A percentile compares a stretch with the other conserved stretches of the same genome.
These are phyloP conservation scores for Entomortierella chlamydospora DNA, from an alignment of 192 early-diverging fungal genomes.

Conservation along the genomic window DNA sequence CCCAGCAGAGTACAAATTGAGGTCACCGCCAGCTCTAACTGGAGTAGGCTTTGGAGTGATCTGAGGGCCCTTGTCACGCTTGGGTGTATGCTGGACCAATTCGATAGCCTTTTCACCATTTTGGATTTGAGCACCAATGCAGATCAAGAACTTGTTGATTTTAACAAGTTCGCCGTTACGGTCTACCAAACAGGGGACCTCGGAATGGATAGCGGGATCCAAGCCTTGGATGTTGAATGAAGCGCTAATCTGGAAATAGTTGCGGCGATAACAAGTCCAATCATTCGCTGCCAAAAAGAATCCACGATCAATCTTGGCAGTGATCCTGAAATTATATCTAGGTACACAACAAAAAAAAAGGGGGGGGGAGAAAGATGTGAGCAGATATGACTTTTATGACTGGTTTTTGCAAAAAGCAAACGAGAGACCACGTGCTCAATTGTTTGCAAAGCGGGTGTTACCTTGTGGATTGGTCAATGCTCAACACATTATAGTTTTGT, in stretches of 20 bases:
- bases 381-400: background rate
- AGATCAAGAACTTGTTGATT: conserved; percentile 78
- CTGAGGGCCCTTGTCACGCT: conserved; percentile 95
- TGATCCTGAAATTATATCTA: conserved; percentile 69
- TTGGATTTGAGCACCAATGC: conserved; percentile 79
- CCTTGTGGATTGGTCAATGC: conserved; percentile 69
- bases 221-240: conserved; percentile 68
- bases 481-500: conserved; percentile 74
- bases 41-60: conserved; percentile 72
- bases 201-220: conserved; percentile 56
- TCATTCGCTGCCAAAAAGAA: conserved; percentile 90
- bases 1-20: conserved; percentile 49
- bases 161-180: conserved; percentile 63
- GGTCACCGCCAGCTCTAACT: conserved; percentile 69
- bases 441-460: too few species aligned
- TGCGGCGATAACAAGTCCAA: conserved; percentile 96
- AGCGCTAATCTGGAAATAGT: conserved; percentile 90
- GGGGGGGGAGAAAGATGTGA: too few species aligned
- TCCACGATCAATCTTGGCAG: conserved; percentile 90
- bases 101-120: conserved; percentile 83
- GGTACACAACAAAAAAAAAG: background rate
- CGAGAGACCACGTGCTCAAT: too few species aligned
- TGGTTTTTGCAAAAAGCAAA: too few species aligned
- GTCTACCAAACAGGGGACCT: conserved; percentile 75
- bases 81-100: conserved; percentile 88